Conservation (phyloP, 2,329 filamentous ascomycete species). For the Raffaelea ambrosiae region DNA sequence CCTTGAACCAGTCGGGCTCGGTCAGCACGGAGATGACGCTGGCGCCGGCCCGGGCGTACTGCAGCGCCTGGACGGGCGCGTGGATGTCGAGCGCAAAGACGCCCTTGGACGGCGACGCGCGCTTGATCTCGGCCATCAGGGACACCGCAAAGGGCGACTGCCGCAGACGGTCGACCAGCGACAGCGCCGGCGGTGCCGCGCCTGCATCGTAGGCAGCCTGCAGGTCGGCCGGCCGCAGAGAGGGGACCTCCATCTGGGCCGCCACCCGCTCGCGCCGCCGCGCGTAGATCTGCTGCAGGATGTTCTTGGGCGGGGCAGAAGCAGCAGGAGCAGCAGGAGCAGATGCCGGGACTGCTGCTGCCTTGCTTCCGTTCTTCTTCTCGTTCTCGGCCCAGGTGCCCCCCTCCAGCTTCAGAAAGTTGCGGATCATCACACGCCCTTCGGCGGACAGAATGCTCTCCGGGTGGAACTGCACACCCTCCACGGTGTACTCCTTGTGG, state of each 20-base stretch:
- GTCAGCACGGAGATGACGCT: slow-evolving; percentile 98
- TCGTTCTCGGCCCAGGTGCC: slow-evolving; percentile 87
- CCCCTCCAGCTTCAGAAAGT: slow-evolving; percentile 80
- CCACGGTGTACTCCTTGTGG: slow-evolving; percentile 83
- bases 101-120: slow-evolving; percentile 92
- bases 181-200: slow-evolving; percentile 73
- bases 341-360: slow-evolving; percentile 11
- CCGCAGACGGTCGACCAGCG: slow-evolving; percentile 69
- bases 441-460: slow-evolving; percentile 93
- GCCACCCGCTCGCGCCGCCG: slow-evolving; percentile 68
- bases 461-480: slow-evolving; percentile 96
- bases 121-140: slow-evolving; percentile 94
- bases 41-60: slow-evolving; percentile 87
- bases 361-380: slow-evolving; percentile 34
- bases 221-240: slow-evolving; percentile 72
- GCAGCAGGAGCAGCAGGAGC: slow-evolving; percentile 11
- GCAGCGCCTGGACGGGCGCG: slow-evolving; percentile 80
- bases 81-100: slow-evolving; percentile 82
- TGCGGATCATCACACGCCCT: slow-evolving; percentile 81
- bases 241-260: slow-evolving; percentile 76
- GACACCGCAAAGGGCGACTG: slow-evolving; percentile 83
- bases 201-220: slow-evolving; percentile 81
- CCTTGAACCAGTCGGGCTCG: slow-evolving; percentile 98
- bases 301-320: slow-evolving; percentile 50
- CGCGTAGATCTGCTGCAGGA: slow-evolving; percentile 83